These are phyloP conservation scores for Pyrus communis DNA, from an alignment of 306 rosid genomes.

Conservation along the genomic window DNA sequence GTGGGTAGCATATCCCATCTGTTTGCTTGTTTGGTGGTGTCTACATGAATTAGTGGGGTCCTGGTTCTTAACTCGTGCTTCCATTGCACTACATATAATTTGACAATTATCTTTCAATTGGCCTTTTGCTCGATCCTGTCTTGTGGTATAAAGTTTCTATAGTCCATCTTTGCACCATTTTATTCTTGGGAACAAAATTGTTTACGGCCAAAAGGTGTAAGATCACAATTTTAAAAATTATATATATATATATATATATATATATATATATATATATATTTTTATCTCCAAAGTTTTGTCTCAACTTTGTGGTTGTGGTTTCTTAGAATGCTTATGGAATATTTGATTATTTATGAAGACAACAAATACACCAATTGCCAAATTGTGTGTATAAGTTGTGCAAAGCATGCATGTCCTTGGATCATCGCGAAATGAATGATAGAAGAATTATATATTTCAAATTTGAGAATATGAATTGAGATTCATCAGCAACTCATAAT, in stretches of 20 bases:
- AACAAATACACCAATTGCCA: background rate
- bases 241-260: too few species aligned
- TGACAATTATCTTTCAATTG: background rate
- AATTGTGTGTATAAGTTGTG: background rate
- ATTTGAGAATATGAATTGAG: too few species aligned
- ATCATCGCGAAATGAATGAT: too few species aligned
- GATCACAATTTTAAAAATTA: background rate
- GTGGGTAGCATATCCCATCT: slow-evolving; percentile 1
- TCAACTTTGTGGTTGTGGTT: background rate
- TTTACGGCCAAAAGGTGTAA: background rate
- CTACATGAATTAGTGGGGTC: background rate
- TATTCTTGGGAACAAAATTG: background rate
- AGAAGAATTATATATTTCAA: too few species aligned
- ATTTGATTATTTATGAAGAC: background rate
- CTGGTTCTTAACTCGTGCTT: background rate
- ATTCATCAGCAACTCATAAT: too few species aligned
- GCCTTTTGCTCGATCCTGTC: background rate
- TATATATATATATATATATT: too few species aligned
- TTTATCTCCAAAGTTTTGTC: background rate
- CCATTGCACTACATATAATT: background rate
- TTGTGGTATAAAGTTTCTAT: background rate
- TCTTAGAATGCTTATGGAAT: too few species aligned
- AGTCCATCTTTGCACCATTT: background rate
- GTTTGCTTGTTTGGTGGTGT: background rate
- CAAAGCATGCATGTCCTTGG: too few species aligned